These are phyloP conservation scores for Xylaria curta DNA, from an alignment of 495 filamentous ascomycete species.

Conservation along the genomic window DNA sequence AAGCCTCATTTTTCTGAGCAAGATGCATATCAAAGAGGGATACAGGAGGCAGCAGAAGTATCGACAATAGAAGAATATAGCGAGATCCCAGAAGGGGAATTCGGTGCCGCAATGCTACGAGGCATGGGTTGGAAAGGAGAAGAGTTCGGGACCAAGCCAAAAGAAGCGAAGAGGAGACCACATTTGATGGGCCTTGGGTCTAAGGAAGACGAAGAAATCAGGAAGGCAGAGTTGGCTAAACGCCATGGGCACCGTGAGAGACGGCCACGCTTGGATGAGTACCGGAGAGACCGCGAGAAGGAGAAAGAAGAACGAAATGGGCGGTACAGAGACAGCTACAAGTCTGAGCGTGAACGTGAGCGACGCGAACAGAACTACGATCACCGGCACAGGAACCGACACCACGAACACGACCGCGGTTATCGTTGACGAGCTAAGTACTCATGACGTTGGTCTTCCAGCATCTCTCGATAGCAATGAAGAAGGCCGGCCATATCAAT, in stretches of 20 bases:
- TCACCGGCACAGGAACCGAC: constrained; percentile 36
- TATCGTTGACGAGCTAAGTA: constrained; percentile 34
- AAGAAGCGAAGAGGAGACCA: constrained; percentile 68
- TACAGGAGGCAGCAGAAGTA: constrained; percentile 73
- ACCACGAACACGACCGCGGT: constrained; percentile 42
- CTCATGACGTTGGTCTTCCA: background rate
- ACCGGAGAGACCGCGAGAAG: constrained; percentile 49
- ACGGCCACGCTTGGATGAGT: constrained; percentile 52
- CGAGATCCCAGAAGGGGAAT: constrained; percentile 89
- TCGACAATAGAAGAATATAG: constrained; percentile 85
- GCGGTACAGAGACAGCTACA: constrained; percentile 50
- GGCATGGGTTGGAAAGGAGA: constrained; percentile 97
- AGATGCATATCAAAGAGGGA: constrained; percentile 70
- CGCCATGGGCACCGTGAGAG: constrained; percentile 43
- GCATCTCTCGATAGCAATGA: background rate
- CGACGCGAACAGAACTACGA: constrained; percentile 46
- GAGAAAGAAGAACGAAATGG: constrained; percentile 49
- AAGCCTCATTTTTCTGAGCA: constrained; percentile 60
- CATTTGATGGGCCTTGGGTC: constrained; percentile 85
- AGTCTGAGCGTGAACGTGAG: constrained; percentile 54
- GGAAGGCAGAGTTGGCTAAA: constrained; percentile 37
- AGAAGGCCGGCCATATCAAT: background rate
- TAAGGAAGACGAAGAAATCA: constrained; percentile 72
- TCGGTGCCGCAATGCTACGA: constrained; percentile 83
- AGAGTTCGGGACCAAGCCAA: constrained; percentile 56